Evolutionary conservation across 495 filamentous ascomycete genomes (phyloP), one percentile per base, ranked within the genome.

Genomic region (Rhypophila decipiens): DNA sequence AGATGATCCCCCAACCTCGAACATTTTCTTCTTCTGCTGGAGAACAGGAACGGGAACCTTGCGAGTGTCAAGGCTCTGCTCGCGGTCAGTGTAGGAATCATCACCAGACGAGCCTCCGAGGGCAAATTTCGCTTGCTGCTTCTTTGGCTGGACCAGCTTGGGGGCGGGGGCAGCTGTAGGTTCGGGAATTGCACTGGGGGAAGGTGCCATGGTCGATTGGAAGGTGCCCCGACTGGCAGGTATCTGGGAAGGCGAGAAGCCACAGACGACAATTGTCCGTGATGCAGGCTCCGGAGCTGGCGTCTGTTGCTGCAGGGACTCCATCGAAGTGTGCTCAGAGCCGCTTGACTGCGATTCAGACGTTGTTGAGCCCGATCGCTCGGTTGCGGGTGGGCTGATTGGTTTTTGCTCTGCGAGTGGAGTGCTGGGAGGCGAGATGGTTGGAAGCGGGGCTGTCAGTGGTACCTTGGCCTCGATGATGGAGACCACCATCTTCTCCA

Each of bases 401-500:
- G 33, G 31, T 27, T 53, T 47, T 49, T 63, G 24, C 9, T 46
- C 35, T 27, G 36, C 19, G 10, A 11, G 24, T 47, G 38, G 22
- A 39, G 12, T 10, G 39, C 12, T 27, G 45, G 47, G 23, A 37
- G 57, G 20, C 1, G 62, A 51, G 49, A 80, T 77, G 35, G 70
- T 73, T 23, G 78, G 72, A 9, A 83, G 69, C 2, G 79, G 80
- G 17, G 74, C 71, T 11, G 74, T 61, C 39, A 80, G 67, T n/a
- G 93, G 73, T 34, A 73, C 72, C 68, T 87, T 86, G 59, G 90
- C 81, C 59, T 91, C 84, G 58, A 96, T 93, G 46, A 88, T 76
- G 39, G 64, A 87, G 33, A 84, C 76, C 0, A 96, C 86, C 81
- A 95, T 93, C 59, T 90, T 89, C 70, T 94, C 86, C 15, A 96